These are phyloP conservation scores for Hamamelis virginiana DNA, from an alignment of 164 flowering plant genomes.

Conservation along the genomic window DNA sequence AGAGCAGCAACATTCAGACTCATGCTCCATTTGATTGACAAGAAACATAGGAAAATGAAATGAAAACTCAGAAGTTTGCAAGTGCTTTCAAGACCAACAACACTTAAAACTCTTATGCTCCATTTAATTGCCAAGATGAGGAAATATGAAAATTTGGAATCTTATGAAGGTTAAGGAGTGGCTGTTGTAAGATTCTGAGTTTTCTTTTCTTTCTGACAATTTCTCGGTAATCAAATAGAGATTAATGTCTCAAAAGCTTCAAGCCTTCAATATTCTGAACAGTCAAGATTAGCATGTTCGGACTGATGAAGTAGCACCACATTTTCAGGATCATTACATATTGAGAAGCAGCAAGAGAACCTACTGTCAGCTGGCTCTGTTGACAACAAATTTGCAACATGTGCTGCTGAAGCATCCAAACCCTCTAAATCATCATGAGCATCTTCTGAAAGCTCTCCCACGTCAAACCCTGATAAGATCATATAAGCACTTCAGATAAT, in stretches of 20 bases:
- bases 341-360: conserved; percentile 12
- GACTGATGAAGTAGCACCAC: neutral
- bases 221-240: too few species aligned
- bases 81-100: too few species aligned
- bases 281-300: neutral
- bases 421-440: conserved; percentile 54
- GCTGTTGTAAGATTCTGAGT: too few species aligned
- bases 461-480: conserved; percentile 49
- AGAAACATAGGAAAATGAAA: too few species aligned
- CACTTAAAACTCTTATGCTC: too few species aligned
- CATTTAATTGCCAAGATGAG: too few species aligned
- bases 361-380: conserved; percentile 55
- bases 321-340: neutral
- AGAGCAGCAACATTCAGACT: too few species aligned
- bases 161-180: too few species aligned
- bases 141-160: too few species aligned
- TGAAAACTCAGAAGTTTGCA: too few species aligned
- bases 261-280: neutral
- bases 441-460: conserved; percentile 52
- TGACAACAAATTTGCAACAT: conserved; percentile 53
- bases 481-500: conserved; percentile 1
- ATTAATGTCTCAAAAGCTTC: neutral
- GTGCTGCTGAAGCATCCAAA: conserved; percentile 56
- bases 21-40: too few species aligned
- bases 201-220: too few species aligned